Conservation (phyloP, 306 rosid genomes). For the Dryas octopetala region DNA sequence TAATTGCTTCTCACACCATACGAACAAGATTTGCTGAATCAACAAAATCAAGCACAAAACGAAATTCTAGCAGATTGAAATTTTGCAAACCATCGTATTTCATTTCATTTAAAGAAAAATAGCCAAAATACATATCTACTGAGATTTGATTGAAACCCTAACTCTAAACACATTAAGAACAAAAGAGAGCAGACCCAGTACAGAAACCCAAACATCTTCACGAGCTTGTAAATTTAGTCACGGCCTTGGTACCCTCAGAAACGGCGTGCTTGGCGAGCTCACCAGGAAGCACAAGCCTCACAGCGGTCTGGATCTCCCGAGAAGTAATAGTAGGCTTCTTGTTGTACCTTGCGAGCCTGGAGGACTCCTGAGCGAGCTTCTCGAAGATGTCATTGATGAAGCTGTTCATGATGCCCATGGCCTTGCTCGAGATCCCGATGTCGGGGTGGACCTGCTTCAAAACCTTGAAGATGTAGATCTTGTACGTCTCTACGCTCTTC, state of each 20-base stretch:
- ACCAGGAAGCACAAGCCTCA: conserved; percentile 66
- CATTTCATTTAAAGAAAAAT: too few relatives aligned
- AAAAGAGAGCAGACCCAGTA: too few relatives aligned
- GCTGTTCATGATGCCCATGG: conserved; percentile 79
- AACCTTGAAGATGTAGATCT: conserved; percentile 79
- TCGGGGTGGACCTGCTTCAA: conserved; percentile 75
- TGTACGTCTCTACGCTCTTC: conserved; percentile 70
- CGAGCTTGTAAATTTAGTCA: conserved; percentile 62
- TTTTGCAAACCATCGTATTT: too few relatives aligned
- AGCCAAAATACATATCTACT: too few relatives aligned
- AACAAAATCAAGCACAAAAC: too few relatives aligned
- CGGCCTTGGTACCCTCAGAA: conserved; percentile 77
- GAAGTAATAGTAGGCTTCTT: conserved; percentile 78
- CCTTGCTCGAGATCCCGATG: conserved; percentile 72
- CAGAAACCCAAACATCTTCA: background rate
- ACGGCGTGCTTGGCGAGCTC: conserved; percentile 75
- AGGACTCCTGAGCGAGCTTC: conserved; percentile 72
- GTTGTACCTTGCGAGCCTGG: conserved; percentile 71
- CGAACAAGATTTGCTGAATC: too few relatives aligned
- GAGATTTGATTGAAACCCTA: too few relatives aligned
- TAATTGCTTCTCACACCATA: too few relatives aligned
- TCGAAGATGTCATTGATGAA: conserved; percentile 73
- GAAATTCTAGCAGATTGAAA: too few relatives aligned
- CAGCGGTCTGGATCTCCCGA: conserved; percentile 75
- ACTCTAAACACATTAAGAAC: too few relatives aligned